Percentiles rank a stretch among this genome's conserved stretches.
Conservation (phyloP, 2,329 filamentous ascomycete species). For the Coniochaeta pulveracea region DNA sequence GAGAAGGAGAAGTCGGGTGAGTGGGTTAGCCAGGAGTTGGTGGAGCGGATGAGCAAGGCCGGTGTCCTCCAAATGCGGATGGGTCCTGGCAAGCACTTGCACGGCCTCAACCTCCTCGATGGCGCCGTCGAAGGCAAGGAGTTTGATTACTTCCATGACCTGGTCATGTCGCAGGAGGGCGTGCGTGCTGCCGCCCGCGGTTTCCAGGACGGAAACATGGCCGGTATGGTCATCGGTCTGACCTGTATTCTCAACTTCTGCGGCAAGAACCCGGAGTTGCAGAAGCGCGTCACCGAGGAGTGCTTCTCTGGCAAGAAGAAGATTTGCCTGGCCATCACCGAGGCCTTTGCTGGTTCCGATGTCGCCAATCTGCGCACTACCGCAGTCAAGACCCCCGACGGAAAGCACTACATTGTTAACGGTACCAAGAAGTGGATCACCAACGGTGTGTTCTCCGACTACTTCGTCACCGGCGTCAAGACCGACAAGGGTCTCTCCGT, state of each 20-base stretch:
- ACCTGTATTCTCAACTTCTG: conserved; percentile 74
- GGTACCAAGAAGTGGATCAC: conserved; percentile 82
- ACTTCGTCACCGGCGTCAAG: conserved; percentile 72
- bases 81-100: conserved; percentile 71
- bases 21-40: conserved; percentile 59
- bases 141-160: conserved; percentile 80
- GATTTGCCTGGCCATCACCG: conserved; percentile 78
- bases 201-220: conserved; percentile 80
- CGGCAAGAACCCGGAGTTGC: conserved; percentile 48
- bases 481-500: conserved; percentile 73
- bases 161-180: conserved; percentile 66
- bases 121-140: conserved; percentile 66
- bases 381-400: conserved; percentile 63
- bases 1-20: conserved; percentile 65
- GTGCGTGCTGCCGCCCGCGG: conserved; percentile 60
- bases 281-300: conserved; percentile 57
- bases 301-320: conserved; percentile 75
- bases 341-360: conserved; percentile 78
- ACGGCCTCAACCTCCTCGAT: conserved; percentile 56
- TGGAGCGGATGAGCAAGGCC: conserved; percentile 65
- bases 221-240: conserved; percentile 73
- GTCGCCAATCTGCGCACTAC: conserved; percentile 73
- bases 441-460: conserved; percentile 69
- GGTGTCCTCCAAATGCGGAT: conserved; percentile 73
- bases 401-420: conserved; percentile 60